Percentiles rank a stretch among this genome's conserved stretches.
Evolutionary conservation across 1,284 basidiomycete species (phyloP).

Genomic region (Pseudomicrostroma phylloplanum): DNA sequence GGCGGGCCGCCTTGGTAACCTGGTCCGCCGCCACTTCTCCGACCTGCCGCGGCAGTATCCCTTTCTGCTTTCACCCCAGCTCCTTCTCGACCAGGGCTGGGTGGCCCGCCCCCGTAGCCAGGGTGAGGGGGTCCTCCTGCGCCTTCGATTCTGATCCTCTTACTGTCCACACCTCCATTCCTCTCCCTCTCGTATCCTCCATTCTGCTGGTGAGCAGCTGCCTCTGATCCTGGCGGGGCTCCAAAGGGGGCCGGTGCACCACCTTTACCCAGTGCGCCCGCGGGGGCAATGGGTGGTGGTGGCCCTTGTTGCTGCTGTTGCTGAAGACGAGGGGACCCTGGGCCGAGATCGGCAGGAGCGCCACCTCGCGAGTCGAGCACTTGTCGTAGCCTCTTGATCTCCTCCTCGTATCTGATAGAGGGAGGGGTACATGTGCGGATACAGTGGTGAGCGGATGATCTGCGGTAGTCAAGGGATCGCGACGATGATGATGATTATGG

Average conservation of each 20-base stretch:
- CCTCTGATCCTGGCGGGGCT: conserved; percentile 4
- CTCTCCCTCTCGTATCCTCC: conserved; percentile 44
- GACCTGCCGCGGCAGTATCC: conserved; percentile 18
- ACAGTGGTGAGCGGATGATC: not conserved
- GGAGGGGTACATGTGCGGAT: not conserved
- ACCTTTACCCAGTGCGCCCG: conserved; percentile 39
- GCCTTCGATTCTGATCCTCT: conserved; percentile 27
- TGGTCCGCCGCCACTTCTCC: conserved; percentile 14
- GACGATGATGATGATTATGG: not conserved
- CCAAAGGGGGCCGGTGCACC: conserved; percentile 11
- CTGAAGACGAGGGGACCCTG: conserved; percentile 17
- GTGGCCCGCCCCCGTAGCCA: conserved; percentile 20
- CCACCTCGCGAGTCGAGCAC: conserved; percentile 57
- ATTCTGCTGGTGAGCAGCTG: not conserved
- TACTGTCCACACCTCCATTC: conserved; percentile 46
- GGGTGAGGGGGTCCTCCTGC: conserved; percentile 13
- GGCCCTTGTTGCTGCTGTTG: not conserved
- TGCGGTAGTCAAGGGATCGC: not conserved
- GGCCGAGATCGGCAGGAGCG: conserved; percentile 21
- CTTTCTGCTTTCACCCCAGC: conserved; percentile 41
- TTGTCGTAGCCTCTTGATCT: conserved; percentile 62
- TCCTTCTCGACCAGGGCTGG: conserved; percentile 32
- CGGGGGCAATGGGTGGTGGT: conserved; percentile 50
- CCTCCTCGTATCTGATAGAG: conserved; percentile 61
- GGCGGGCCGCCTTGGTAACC: conserved; percentile 36